These are phyloP conservation scores for Aspergillus affinis DNA, from an alignment of 495 filamentous ascomycete species.

Conservation along the genomic window DNA sequence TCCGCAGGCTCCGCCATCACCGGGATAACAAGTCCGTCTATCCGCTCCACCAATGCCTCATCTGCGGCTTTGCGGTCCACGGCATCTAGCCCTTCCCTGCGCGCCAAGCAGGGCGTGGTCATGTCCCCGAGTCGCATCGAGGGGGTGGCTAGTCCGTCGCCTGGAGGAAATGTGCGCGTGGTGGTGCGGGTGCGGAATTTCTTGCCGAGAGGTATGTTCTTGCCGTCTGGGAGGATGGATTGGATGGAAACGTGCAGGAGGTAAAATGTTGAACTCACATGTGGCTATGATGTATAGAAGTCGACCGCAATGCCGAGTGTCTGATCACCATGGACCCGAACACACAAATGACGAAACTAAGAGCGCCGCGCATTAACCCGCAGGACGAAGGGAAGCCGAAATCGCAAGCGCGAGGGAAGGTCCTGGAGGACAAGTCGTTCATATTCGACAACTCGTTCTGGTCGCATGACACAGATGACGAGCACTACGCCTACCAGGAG, in stretches of 20 bases:
- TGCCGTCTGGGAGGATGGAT: neutral
- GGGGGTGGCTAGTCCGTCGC: constrained; percentile 35
- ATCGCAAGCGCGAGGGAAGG: constrained; percentile 66
- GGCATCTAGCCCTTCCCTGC: constrained; percentile 63
- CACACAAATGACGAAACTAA: constrained; percentile 75
- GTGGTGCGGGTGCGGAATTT: constrained; percentile 92
- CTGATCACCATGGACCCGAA: constrained; percentile 86
- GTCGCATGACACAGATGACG: constrained; percentile 75
- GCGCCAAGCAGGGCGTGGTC: constrained; percentile 66
- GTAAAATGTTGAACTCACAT: neutral
- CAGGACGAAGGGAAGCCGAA: constrained; percentile 64
- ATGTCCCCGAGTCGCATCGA: constrained; percentile 33
- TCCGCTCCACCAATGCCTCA: constrained; percentile 59
- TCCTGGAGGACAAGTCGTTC: constrained; percentile 84
- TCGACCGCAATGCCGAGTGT: constrained; percentile 75
- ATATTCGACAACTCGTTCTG: constrained; percentile 98
- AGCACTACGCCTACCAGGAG: constrained; percentile 81
- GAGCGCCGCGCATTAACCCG: constrained; percentile 59
- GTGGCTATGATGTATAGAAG: constrained; percentile 55
- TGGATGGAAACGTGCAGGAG: neutral
- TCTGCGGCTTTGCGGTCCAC: constrained; percentile 51
- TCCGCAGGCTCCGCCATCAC: constrained; percentile 53
- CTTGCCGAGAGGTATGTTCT: constrained; percentile 72
- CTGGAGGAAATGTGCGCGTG: constrained; percentile 87
- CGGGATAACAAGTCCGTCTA: constrained; percentile 48